Evolutionary conservation across 2,329 filamentous ascomycete species (phyloP).

Genomic region (Phaeosphaeriaceae sp.): DNA sequence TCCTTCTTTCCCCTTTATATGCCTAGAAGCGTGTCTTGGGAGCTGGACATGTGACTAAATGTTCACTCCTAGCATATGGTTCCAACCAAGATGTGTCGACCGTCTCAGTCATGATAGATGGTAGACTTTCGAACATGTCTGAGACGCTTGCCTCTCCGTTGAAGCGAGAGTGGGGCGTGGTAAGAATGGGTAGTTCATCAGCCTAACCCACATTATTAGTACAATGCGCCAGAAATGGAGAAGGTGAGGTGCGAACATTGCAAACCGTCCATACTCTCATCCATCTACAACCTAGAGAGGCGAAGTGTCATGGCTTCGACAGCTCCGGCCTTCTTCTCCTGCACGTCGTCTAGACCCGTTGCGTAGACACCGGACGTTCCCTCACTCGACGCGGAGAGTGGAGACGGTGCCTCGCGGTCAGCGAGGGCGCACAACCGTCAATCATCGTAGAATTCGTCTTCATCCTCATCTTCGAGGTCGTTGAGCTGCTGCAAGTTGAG

Average conservation of each 20-base stretch:
- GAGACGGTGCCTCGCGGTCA: slow-evolving; percentile 82
- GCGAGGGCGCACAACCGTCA: slow-evolving; percentile 91
- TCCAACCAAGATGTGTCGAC: not conserved
- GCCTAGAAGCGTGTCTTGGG: not conserved
- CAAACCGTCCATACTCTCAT: slow-evolving; percentile 46
- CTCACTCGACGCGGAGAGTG: slow-evolving; percentile 60
- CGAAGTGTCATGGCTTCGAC: slow-evolving; percentile 42
- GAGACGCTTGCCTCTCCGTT: slow-evolving; percentile 41
- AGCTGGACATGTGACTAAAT: not conserved
- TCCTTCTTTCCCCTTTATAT: not conserved
- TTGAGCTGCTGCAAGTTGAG: slow-evolving; percentile 99
- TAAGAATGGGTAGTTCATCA: slow-evolving; percentile 47
- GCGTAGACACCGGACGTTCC: slow-evolving; percentile 60
- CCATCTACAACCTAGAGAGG: slow-evolving; percentile 51
- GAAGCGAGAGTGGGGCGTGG: slow-evolving; percentile 45
- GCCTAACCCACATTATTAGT: slow-evolving; percentile 28
- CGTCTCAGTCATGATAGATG: not conserved
- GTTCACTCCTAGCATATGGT: not conserved
- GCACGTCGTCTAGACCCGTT: slow-evolving; percentile 43
- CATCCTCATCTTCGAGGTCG: slow-evolving; percentile 76
- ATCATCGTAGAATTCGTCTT: slow-evolving; percentile 92
- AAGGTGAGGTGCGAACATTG: too few relatives aligned
- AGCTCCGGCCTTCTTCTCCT: slow-evolving; percentile 35
- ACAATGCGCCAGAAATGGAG: too few relatives aligned
- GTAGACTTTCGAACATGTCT: slow-evolving; percentile 1